Evolutionary conservation across 441 rosid genomes (phyloP).

Genomic region (Adansonia grandidieri): DNA sequence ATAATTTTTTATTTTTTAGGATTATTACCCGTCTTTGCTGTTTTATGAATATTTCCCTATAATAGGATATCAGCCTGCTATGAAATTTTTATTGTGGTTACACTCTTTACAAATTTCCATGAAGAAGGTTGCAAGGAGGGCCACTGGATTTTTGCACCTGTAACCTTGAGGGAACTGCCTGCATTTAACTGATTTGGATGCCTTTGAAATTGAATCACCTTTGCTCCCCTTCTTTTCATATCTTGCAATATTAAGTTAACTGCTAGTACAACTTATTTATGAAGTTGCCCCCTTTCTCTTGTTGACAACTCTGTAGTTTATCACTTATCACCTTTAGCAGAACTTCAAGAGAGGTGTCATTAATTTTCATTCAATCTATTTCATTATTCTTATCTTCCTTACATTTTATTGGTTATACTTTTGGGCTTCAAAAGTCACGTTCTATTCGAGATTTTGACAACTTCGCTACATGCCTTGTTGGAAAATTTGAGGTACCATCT

Average conservation of each 20-base stretch:
- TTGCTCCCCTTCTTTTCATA: neutral
- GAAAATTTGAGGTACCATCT: conserved; percentile 73
- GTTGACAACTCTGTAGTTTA: neutral
- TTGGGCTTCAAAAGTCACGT: conserved; percentile 61
- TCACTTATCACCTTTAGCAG: neutral
- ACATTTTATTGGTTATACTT: conserved; percentile 24
- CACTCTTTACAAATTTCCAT: neutral
- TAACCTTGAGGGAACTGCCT: neutral
- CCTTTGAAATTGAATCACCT: neutral
- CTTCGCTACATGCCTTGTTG: conserved; percentile 76
- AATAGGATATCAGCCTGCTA: neutral
- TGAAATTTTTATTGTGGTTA: neutral
- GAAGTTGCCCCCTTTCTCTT: neutral
- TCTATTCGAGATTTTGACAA: conserved; percentile 84
- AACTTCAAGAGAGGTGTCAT: neutral
- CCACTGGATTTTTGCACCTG: neutral
- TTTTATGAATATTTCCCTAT: neutral
- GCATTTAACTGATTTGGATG: conserved; percentile 8
- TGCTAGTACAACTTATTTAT: neutral
- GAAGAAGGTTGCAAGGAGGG: neutral
- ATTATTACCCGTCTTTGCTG: neutral
- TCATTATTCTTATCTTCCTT: conserved; percentile 4
- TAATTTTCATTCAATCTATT: conserved; percentile 9
- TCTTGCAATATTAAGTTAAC: neutral
- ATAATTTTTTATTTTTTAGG: neutral